Evolutionary conservation across 176 grass and related monocot species (phyloP).

Genomic region (Sorghum bicolor): Sorghum_bicolor_NCBIv3 NC_012871.2:7247001-7247500

Average conservation of each 20-base stretch:
- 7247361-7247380: background rate
- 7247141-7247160: background rate
- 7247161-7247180: too few species aligned
- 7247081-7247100: too few species aligned
- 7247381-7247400: background rate
- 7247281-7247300: too few species aligned
- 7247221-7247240: too few species aligned
- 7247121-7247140: background rate
- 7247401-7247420: background rate
- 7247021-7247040: too few species aligned
- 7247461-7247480: background rate
- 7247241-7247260: too few species aligned
- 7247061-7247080: too few species aligned
- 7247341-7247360: background rate
- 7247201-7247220: too few species aligned
- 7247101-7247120: too few species aligned
- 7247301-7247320: background rate
- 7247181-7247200: background rate
- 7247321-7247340: background rate
- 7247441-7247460: constrained; percentile 9
- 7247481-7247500: background rate
- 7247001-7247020: too few species aligned
- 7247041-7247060: too few species aligned
- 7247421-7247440: constrained; percentile 23
- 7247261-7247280: too few species aligned